Evolutionary conservation across 2,329 filamentous ascomycete genomes (phyloP).

Genomic region (Penicillium hesseltinei): DNA sequence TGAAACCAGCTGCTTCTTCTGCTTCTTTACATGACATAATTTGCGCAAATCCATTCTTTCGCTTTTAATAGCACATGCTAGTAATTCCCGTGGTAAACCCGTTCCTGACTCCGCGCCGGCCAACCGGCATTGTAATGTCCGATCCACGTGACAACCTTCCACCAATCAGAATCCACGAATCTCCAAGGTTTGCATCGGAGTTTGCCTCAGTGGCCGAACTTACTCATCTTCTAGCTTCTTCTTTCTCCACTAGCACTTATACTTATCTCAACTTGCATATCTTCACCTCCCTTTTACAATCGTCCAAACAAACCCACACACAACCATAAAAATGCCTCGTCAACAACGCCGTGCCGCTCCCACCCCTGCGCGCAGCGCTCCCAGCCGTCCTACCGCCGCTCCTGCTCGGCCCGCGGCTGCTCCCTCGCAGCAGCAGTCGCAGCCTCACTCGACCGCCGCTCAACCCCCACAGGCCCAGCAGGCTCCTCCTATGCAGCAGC

Average conservation of each 20-base stretch:
- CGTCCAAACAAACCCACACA: slow-evolving; percentile 13
- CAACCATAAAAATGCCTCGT: slow-evolving; percentile 65
- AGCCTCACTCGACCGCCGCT: slow-evolving; percentile 67
- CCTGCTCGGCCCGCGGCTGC: slow-evolving; percentile 56
- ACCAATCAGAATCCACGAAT: background rate
- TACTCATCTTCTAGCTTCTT: slow-evolving; percentile 31
- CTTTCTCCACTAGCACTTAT: slow-evolving; percentile 22
- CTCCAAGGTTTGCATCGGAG: slow-evolving; percentile 15
- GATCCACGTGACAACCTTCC: background rate
- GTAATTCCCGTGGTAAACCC: background rate
- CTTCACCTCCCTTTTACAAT: slow-evolving; percentile 22
- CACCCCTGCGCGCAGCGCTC: slow-evolving; percentile 56
- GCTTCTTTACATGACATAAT: background rate
- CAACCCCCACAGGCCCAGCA: slow-evolving; percentile 47
- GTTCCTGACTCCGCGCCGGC: slow-evolving; percentile 7
- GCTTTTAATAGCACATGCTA: background rate
- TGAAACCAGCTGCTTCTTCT: background rate
- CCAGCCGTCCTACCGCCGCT: slow-evolving; percentile 64
- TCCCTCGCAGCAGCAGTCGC: slow-evolving; percentile 61
- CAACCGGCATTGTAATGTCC: background rate
- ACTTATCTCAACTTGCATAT: slow-evolving; percentile 12
- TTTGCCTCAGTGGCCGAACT: slow-evolving; percentile 22
- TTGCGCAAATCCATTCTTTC: background rate
- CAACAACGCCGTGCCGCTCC: slow-evolving; percentile 64
- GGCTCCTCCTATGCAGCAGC: slow-evolving; percentile 50